These are phyloP conservation scores for Chlorociboria aeruginascens DNA, from an alignment of 495 filamentous ascomycete species.

Conservation along the genomic window DNA sequence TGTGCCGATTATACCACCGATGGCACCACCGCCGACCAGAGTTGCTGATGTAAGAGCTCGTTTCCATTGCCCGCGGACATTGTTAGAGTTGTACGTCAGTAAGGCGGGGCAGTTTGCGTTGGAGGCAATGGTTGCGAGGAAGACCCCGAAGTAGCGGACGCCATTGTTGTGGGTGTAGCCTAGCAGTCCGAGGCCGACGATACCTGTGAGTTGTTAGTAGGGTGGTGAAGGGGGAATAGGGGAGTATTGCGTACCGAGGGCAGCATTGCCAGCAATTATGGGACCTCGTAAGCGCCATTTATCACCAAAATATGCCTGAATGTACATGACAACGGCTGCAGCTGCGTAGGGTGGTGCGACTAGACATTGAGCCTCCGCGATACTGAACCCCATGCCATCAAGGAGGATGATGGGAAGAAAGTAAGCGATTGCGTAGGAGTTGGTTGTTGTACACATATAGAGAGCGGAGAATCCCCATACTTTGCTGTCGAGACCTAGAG, in stretches of 20 bases:
- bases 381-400: constrained; percentile 43
- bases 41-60: constrained; percentile 47
- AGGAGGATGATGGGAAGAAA: constrained; percentile 55
- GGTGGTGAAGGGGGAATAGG: neutral
- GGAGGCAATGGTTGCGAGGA: constrained; percentile 44
- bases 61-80: constrained; percentile 56
- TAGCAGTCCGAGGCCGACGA: constrained; percentile 39
- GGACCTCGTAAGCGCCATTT: constrained; percentile 43
- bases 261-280: constrained; percentile 42
- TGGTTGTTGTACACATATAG: constrained; percentile 21
- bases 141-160: constrained; percentile 52
- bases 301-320: constrained; percentile 40
- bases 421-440: constrained; percentile 53
- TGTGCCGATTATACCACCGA: constrained; percentile 48
- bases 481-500: constrained; percentile 33
- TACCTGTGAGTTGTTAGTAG: constrained; percentile 5
- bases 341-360: constrained; percentile 50
- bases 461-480: constrained; percentile 38
- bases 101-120: constrained; percentile 48
- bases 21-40: constrained; percentile 40
- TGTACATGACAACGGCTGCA: constrained; percentile 47
- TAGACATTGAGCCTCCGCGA: constrained; percentile 46
- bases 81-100: constrained; percentile 50
- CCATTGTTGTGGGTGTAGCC: constrained; percentile 36
- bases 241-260: constrained; percentile 16